Evolutionary conservation across 1,284 basidiomycete species (phyloP), one percentile per base, ranked within the genome.

Genomic region (Marasmius fiardii): DNA sequence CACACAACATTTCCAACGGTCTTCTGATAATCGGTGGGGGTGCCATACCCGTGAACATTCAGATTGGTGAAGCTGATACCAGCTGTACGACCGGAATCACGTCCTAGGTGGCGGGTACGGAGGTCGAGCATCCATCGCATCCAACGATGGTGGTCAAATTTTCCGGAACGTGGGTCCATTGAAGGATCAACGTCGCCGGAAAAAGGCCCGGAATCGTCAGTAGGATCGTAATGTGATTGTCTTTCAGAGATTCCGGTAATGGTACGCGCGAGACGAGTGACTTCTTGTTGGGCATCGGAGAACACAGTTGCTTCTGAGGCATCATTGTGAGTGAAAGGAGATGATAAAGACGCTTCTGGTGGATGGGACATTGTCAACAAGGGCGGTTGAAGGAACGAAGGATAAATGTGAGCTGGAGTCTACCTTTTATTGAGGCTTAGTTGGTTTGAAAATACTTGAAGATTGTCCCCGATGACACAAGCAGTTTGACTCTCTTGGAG

Each of bases 11-110:
- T 78, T n/a, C 67, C 67, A 34, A 78, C 71, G 0, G 74, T 78
- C 58, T 74, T 73, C 61, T 79, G 74, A 63, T 75, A 75, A 58
- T 76, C 77, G 54, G 74, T 71, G 39, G 74, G 69, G 1, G 67
- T 69, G 1, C 73, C 74, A 54, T 67, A 74, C 10, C 77, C 78
- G 59, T 74, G 68, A 1, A 75, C 77, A 41, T 65, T 68, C 50
- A 80, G 65, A 57, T 75, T 67, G 16, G 60, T 63, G 65, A 74
- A 79, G 3, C 73, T 65, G 58, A 80, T 63, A 58, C 77, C 77
- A 3, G 73, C 68, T 0, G 64, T 67, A 34, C 74, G 65, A 24
- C 57, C 54, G 6, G 68, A 66, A 26, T 63, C 62, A 10, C 62
- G 58, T 23, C 69, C 66, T 0, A 63, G 60, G 45, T 69, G 62